Evolutionary conservation across 768 basidiomycete species (phyloP), one percentile per base, ranked within the genome.

Genomic region (Clavulina sp.): DNA sequence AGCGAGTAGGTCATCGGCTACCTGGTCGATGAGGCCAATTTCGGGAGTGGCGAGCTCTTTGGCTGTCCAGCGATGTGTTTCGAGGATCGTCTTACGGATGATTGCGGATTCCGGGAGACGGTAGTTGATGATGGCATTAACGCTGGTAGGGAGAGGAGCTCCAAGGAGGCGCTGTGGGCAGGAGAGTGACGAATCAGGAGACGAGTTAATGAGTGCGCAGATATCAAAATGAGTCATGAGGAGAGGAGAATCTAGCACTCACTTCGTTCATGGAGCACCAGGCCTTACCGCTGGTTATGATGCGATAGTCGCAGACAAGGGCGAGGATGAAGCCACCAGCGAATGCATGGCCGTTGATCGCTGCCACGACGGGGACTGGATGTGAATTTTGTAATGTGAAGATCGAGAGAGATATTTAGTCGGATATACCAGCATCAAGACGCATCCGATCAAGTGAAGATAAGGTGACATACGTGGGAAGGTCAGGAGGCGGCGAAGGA

Each of bases 401-500:
- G 44, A 18, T 47, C 26, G 21, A 41, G 5, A 36, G 47, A n/a
- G n/a, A n/a, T n/a, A n/a, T n/a, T n/a, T n/a, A n/a, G n/a, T n/a
- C n/a, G n/a, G n/a, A n/a, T n/a, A 5, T 26, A 43, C 21, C 13
- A 21, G 30, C 5, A 41, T 18, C 9, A 21, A 41, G 6, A 26
- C 18, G 32, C 28, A 30, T 13, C 7, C 18, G 31, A 16, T 49
- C 7, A 34, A 13, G 18, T 13, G 24, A 33, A 48, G 9, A 46
- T 9, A 26, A 46, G 43, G 13, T 4, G 5, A 64, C 76, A 58
- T 59, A 85, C 85, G 78, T 3, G 84, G 86, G 63, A 84, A 87
- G 1, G 76, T 74, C 24, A 95, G 61, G 5, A 92, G 62, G 26
- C 84, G 73, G 18, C 67, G 63, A 29, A 85, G 63, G 51, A 88